phyloP scores from a whole-genome alignment of 495 filamentous ascomycete species.

The Elasticomyces elasticus region DNA sequence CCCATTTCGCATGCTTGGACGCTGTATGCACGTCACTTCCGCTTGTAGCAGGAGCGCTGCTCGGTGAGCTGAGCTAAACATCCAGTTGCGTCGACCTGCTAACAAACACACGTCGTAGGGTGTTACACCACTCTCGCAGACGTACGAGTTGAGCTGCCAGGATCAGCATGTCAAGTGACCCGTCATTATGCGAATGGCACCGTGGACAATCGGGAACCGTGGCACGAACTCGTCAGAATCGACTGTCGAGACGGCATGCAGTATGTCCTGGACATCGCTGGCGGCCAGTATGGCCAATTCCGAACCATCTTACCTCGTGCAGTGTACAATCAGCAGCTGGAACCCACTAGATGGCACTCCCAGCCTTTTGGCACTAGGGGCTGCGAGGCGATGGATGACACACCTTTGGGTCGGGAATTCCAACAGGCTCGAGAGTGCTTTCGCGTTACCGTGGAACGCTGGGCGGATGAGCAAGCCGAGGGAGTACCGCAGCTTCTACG shows the following conservation, averaged over 20 bases:
- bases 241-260: constrained; percentile 10
- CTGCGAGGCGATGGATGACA: background rate
- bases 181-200: background rate
- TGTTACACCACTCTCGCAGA: background rate
- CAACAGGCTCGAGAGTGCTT: background rate
- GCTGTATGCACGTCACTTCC: background rate
- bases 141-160: background rate
- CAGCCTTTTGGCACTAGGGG: background rate
- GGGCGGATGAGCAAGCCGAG: too few relatives aligned
- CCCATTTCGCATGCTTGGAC: constrained; percentile 1
- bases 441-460: background rate
- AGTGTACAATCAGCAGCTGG: background rate
- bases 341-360: background rate
- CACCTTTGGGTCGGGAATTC: background rate
- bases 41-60: background rate
- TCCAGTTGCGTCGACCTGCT: background rate
- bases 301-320: background rate
- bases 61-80: background rate
- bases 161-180: background rate
- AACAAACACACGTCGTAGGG: background rate
- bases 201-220: background rate
- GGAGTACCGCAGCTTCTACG: too few relatives aligned
- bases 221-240: constrained; percentile 12
- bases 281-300: constrained; percentile 20
- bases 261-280: constrained; percentile 18